These are phyloP conservation scores for Xylaria cubensis DNA, from an alignment of 495 filamentous ascomycete species.

Conservation along the genomic window DNA sequence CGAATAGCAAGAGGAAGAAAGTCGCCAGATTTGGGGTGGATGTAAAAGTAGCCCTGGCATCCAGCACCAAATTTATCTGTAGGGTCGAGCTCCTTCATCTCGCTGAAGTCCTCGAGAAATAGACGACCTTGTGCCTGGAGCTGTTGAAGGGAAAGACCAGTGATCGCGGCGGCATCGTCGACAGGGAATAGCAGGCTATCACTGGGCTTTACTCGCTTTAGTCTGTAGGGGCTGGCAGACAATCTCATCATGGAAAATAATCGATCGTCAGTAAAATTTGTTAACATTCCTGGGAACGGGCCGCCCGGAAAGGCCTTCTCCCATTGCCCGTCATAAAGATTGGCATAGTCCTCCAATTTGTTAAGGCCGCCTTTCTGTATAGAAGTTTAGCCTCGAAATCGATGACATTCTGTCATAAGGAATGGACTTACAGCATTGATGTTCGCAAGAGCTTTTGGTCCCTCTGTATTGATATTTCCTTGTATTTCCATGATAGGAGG, in stretches of 20 bases:
- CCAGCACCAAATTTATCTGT: constrained; percentile 40
- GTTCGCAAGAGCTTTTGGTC: constrained; percentile 8
- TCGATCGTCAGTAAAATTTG: constrained; percentile 49
- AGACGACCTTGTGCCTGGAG: constrained; percentile 39
- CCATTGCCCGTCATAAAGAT: constrained; percentile 47
- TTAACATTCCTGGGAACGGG: constrained; percentile 36
- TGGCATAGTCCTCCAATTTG: constrained; percentile 38
- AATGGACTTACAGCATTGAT: constrained; percentile 13
- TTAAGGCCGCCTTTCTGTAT: constrained; percentile 37
- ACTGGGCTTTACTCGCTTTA: constrained; percentile 40
- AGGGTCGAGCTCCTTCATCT: constrained; percentile 38
- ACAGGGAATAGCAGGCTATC: constrained; percentile 41
- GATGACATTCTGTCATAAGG: neutral
- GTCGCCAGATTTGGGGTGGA: constrained; percentile 36
- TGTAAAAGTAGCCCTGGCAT: constrained; percentile 47
- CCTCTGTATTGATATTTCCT: neutral
- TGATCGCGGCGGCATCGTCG: constrained; percentile 36
- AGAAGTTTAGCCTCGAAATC: neutral
- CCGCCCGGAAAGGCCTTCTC: constrained; percentile 37
- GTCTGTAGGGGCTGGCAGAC: constrained; percentile 41
- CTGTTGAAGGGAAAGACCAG: constrained; percentile 31
- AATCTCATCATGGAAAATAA: constrained; percentile 50
- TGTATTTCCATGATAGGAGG: constrained; percentile 1
- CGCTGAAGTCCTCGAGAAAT: constrained; percentile 43
- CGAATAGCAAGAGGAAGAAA: constrained; percentile 49